phyloP scores from a whole-genome alignment of 139 green algal genomes.

The Tetraselmis striata region DNA sequence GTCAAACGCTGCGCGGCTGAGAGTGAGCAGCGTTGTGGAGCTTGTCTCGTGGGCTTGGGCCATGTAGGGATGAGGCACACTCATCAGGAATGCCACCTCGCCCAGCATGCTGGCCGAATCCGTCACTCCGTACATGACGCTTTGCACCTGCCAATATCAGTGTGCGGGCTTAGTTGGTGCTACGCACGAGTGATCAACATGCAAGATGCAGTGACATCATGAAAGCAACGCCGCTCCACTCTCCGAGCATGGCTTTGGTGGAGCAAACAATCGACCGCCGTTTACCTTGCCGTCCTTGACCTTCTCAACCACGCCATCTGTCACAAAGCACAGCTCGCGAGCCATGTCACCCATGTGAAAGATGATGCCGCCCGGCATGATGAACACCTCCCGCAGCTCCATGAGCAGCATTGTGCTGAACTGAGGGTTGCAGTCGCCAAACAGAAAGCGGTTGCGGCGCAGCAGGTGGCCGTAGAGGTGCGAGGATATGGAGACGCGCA shows the following conservation, averaged over 20 bases:
- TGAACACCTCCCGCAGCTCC: slow-evolving; percentile 25
- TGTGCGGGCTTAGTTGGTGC: no score
- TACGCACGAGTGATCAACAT: no score
- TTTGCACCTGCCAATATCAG: neutral
- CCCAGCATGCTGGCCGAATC: slow-evolving; percentile 4
- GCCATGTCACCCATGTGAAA: slow-evolving; percentile 28
- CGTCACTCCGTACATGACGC: neutral
- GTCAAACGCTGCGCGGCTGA: slow-evolving; percentile 13
- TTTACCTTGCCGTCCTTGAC: slow-evolving; percentile 12
- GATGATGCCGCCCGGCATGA: slow-evolving; percentile 32
- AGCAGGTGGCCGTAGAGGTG: slow-evolving; percentile 25
- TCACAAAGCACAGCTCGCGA: slow-evolving; percentile 27
- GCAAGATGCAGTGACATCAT: no score
- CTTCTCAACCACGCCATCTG: slow-evolving; percentile 22
- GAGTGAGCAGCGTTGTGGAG: neutral
- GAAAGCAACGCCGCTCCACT: no score
- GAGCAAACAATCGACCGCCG: no score
- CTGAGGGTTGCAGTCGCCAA: slow-evolving; percentile 31
- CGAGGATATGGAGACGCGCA: slow-evolving; percentile 23
- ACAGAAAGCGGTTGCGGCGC: slow-evolving; percentile 22
- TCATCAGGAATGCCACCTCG: slow-evolving; percentile 35
- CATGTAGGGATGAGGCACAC: slow-evolving; percentile 24
- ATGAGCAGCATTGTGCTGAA: slow-evolving; percentile 27
- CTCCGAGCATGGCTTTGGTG: no score
- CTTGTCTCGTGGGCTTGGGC: slow-evolving; percentile 2